phyloP scores from a whole-genome alignment of 2,329 filamentous ascomycete genomes.

The Phialophora expanda region DNA sequence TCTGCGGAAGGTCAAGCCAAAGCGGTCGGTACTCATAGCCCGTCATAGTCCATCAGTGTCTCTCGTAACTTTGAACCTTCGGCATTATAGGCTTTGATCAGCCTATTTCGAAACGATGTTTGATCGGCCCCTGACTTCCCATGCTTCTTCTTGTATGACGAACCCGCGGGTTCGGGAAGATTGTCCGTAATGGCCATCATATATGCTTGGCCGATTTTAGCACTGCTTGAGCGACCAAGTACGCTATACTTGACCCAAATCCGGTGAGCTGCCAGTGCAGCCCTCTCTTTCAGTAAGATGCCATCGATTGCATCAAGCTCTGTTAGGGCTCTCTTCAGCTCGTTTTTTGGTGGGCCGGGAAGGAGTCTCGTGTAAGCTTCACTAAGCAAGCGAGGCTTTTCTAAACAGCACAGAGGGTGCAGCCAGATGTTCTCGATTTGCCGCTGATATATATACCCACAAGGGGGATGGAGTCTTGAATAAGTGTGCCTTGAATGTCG shows the following conservation, averaged over 20 bases:
- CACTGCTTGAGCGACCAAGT: slow-evolving; percentile 8
- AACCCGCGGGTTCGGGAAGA: not conserved
- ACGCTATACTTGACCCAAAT: slow-evolving; percentile 15
- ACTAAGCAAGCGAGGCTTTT: too few relatives aligned
- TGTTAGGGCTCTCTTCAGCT: not conserved
- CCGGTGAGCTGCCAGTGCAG: slow-evolving; percentile 15
- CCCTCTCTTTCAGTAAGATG: slow-evolving; percentile 14
- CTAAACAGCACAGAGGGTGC: too few relatives aligned
- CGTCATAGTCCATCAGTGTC: not conserved
- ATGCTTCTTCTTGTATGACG: slow-evolving; percentile 6
- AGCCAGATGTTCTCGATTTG: too few relatives aligned
- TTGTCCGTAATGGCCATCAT: slow-evolving; percentile 8
- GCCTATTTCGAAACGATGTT: slow-evolving; percentile 13
- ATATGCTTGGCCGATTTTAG: slow-evolving; percentile 6
- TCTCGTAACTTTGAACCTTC: not conserved
- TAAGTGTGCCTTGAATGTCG: too few relatives aligned
- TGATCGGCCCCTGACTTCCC: slow-evolving; percentile 4
- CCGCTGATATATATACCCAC: too few relatives aligned
- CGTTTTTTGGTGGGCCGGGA: not conserved
- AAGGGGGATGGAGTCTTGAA: too few relatives aligned
- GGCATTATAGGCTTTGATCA: slow-evolving; percentile 18
- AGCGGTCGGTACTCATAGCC: not conserved
- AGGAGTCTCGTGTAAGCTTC: not conserved
- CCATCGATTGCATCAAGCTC: slow-evolving; percentile 7
- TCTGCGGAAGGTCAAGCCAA: not conserved